These are phyloP conservation scores for Stylonectria norvegica DNA, from an alignment of 2,329 filamentous ascomycete genomes.

Conservation along the genomic window DNA sequence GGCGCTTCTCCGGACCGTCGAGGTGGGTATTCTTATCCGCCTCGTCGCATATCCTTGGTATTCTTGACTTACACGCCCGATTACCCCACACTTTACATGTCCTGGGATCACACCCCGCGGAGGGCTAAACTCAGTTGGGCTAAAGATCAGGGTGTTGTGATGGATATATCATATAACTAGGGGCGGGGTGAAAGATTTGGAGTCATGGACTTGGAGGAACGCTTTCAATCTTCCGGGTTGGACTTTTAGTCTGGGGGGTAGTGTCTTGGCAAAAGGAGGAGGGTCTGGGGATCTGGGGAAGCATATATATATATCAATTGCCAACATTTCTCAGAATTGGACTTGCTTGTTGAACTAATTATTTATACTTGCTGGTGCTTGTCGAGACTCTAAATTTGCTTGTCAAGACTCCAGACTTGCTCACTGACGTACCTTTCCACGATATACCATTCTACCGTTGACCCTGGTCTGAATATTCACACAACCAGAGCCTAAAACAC, in stretches of 20 bases:
- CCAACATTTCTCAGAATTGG: neutral
- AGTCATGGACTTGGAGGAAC: slow-evolving; percentile 1
- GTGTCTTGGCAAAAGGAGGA: slow-evolving; percentile 1
- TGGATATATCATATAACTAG: neutral
- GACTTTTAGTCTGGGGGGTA: too few relatives aligned
- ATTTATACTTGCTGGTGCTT: too few relatives aligned
- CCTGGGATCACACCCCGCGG: slow-evolving; percentile 3
- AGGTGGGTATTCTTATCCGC: slow-evolving; percentile 12
- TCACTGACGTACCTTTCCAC: neutral
- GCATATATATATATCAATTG: neutral
- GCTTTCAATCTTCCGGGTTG: slow-evolving; percentile 9
- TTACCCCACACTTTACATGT: slow-evolving; percentile 6
- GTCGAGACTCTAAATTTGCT: too few relatives aligned
- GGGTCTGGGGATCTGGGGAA: slow-evolving; percentile 1
- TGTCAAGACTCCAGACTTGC: neutral
- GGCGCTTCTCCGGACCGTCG: neutral
- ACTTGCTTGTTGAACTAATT: neutral
- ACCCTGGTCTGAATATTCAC: neutral
- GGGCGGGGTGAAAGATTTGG: slow-evolving; percentile 1
- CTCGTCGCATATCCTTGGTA: neutral
- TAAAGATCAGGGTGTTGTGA: neutral
- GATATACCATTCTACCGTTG: neutral
- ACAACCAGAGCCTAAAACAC: neutral
- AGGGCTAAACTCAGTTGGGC: slow-evolving; percentile 4
- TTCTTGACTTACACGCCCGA: neutral